Base-by-base conservation (phyloP, 176 grass and related monocot genomes). In the Oryza meridionalis region DNA sequence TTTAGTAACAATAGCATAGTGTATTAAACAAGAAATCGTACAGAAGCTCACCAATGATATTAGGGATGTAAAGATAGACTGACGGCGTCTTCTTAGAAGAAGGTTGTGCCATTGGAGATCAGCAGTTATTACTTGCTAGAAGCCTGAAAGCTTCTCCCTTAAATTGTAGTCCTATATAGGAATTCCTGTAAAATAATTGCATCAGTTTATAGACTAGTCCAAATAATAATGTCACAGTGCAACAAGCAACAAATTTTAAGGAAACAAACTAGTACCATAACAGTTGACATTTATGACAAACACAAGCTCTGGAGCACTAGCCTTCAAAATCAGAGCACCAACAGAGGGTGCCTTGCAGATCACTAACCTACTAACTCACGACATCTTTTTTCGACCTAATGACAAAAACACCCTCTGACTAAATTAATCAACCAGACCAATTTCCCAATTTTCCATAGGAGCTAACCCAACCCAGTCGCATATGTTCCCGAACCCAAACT, bases 1-100 rank as follows among this genome's bases (percentile, higher is more conserved):
- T 82, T 14, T 10, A 14, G 10, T 64, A 46, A 63, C 15, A 73
- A 63, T 22, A 73, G 17, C 53, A 58, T 70, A n/a, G 37, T 22
- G 5, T 15, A 70, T 6, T 50, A 64, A 53, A 63, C 15, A 75
- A 13, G 15, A 2, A 27, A 80, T 33, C 2, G 64, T 43, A 43
- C 9, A 45, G 73, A 78, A 11, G 21, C 5, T 37, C 77, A 90
- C 94, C 94, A 72, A 90, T 94, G 22, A 97, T 88, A 77, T 97
- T 97, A 83, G 94, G 94, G 76, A 97, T 94, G 89, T 97, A 97
- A 44, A 97, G 85, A 84, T 97, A 97, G 33, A 97, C 89, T n/a
- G 94, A 91, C 0, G 79, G 40, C 21, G 32, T 77, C 45, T 75
- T 82, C n/a, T 88, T 71, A 5, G 38, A 25, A 6, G 88, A 45